phyloP scores from a whole-genome alignment of 768 basidiomycete genomes.

The Antrodiella citrinella region DNA sequence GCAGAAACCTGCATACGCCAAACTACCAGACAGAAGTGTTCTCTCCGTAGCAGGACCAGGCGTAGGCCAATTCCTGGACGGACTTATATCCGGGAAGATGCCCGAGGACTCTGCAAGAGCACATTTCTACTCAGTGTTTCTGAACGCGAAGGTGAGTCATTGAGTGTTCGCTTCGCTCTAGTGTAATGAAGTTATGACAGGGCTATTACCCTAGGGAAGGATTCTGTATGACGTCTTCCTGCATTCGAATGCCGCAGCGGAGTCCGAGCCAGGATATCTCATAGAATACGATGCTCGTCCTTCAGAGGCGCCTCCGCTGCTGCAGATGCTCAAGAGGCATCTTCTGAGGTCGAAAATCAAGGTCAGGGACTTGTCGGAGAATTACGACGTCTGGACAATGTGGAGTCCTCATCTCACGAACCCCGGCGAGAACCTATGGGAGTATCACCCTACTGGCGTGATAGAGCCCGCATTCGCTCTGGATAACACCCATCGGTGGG shows the following conservation, averaged over 20 bases:
- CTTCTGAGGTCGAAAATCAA: slow-evolving; percentile 86
- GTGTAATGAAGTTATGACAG: slow-evolving; percentile 3
- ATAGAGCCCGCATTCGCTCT: slow-evolving; percentile 70
- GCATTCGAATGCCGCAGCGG: slow-evolving; percentile 45
- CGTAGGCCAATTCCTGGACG: neutral
- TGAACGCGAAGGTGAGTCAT: neutral
- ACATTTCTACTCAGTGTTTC: neutral
- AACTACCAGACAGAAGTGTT: neutral
- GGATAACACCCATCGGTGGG: slow-evolving; percentile 49
- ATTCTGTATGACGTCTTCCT: slow-evolving; percentile 87
- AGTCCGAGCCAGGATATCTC: slow-evolving; percentile 47
- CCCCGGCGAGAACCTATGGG: slow-evolving; percentile 36
- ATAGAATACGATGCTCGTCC: slow-evolving; percentile 63
- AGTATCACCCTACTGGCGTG: slow-evolving; percentile 59
- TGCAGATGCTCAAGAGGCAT: slow-evolving; percentile 72
- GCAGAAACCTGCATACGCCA: neutral
- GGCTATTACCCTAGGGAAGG: slow-evolving; percentile 51
- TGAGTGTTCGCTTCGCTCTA: neutral
- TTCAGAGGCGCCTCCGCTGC: slow-evolving; percentile 52
- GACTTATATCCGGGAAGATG: neutral
- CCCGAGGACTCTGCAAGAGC: neutral
- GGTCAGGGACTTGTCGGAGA: slow-evolving; percentile 65
- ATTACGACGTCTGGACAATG: slow-evolving; percentile 75
- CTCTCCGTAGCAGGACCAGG: neutral
- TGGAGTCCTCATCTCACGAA: slow-evolving; percentile 51